These are phyloP conservation scores for Pythium volutum DNA, from an alignment of 352 stramenopile genomes.

Conservation along the genomic window DNA sequence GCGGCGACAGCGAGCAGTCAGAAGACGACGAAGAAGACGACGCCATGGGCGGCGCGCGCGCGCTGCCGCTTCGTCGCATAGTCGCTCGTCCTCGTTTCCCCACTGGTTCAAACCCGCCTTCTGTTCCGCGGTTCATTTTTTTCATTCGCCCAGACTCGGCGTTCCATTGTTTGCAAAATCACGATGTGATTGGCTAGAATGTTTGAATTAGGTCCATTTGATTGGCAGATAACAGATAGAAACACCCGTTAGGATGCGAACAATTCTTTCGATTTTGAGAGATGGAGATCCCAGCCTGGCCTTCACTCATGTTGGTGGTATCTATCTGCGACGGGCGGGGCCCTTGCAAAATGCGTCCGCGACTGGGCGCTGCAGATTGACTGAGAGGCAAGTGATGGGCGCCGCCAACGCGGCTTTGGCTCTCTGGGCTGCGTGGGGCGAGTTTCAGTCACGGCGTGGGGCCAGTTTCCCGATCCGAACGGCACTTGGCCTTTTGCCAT, in stretches of 20 bases:
- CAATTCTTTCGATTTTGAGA: background rate
- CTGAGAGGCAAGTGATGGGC: conserved; percentile 21
- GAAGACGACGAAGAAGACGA: conserved; percentile 4
- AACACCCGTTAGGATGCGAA: conserved; percentile 10
- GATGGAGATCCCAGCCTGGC: background rate
- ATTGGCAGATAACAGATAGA: conserved; percentile 17
- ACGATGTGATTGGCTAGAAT: conserved; percentile 9
- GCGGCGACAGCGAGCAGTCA: conserved; percentile 1
- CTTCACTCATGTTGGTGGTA: background rate
- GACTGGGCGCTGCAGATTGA: conserved; percentile 15
- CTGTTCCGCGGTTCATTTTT: background rate
- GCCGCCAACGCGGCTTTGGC: conserved; percentile 1
- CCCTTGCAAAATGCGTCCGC: background rate
- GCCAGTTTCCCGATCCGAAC: conserved; percentile 10
- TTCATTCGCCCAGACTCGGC: conserved; percentile 1
- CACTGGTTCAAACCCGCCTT: background rate
- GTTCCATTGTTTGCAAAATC: conserved; percentile 22
- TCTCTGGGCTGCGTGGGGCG: conserved; percentile 7
- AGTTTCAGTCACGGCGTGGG: conserved; percentile 24
- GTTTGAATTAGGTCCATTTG: background rate
- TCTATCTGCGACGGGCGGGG: conserved; percentile 5
- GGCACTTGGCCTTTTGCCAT: conserved; percentile 5
- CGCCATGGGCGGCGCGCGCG: too few relatives aligned
- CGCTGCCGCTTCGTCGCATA: conserved; percentile 7
- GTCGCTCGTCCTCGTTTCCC: background rate